Conservation (phyloP, 768 basidiomycete genomes). For the Tylopilus sp. region DNA sequence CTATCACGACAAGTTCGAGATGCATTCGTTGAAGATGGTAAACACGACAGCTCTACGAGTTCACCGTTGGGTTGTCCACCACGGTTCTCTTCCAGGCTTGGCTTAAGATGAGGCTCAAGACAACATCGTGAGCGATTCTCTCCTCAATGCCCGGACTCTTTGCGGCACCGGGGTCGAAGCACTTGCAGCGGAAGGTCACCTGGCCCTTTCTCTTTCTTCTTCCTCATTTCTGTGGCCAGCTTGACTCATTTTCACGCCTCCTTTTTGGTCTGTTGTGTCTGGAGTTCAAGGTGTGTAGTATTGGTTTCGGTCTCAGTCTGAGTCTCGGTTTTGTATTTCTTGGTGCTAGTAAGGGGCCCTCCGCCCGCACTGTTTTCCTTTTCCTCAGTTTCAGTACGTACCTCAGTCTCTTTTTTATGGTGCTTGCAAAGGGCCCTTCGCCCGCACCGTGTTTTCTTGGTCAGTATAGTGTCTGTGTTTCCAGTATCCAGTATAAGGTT, state of each 20-base stretch:
- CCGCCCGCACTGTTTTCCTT: too few species aligned
- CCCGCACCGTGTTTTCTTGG: background rate
- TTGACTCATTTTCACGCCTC: background rate
- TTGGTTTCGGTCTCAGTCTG: background rate
- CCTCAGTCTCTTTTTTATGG: background rate
- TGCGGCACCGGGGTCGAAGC: background rate
- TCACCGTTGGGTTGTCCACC: background rate
- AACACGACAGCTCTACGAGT: too few species aligned
- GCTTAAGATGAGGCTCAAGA: background rate
- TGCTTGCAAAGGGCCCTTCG: background rate
- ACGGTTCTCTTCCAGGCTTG: background rate
- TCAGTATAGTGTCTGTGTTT: background rate
- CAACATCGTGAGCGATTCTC: background rate
- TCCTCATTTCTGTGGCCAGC: background rate
- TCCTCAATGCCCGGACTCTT: background rate
- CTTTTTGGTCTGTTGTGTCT: background rate
- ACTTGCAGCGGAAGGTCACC: background rate
- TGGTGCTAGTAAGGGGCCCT: background rate
- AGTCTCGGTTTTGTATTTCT: background rate
- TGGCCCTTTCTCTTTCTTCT: conserved; percentile 1
- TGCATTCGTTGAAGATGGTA: too few species aligned
- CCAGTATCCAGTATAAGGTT: background rate
- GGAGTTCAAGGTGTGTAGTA: background rate
- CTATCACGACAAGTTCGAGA: too few species aligned
- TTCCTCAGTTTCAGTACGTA: background rate